Base-by-base conservation (phyloP, 2,329 filamentous ascomycete species). In the Ophiocordyceps robertsii region DNA sequence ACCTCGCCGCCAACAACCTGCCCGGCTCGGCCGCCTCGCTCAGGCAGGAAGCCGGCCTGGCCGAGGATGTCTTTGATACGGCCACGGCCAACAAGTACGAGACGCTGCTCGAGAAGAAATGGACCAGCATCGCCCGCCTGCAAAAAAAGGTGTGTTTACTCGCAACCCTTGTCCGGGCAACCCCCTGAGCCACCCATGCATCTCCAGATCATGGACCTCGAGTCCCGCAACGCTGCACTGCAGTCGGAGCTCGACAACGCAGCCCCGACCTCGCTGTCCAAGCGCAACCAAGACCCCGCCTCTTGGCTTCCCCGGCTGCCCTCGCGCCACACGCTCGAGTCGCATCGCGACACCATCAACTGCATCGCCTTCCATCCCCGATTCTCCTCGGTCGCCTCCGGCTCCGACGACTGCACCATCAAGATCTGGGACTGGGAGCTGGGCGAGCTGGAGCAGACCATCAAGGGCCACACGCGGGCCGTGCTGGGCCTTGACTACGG, bases 371-470 rank as follows among this genome's bases (percentile, higher is more conserved):
- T 95, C 57, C 89, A 95, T 58, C 89, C 89, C 0, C 73, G 92
- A 29, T 95, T 94, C 63, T 90, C 87, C 10, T 90, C 85, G 6
- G 70, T 95, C 19, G 90, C 89, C 10, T 92, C 87, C 0, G 89
- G 85, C 14, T 93, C 88, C 9, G 89, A 95, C 59, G 90, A 95
- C 61, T 84, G 78, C 43, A 94, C 84, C 8, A 94, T 96, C 60
- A 95, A 95, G 56, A 89, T 95, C 43, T 95, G 89, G 89, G 89
- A 95, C 56, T 95, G 88, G 84, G 89, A 95, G 56, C 66, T 93
- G 21, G 90, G 90, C 39, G 89, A 95, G 62, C 70, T 94, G 4
- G 89, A 95, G 60, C 71, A 82, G 47, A 95, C 89, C 0, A 75
- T 95, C 44, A 95, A 95, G 58, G 88, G 87, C 1, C 90, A 95